Conservation (phyloP, 345 rosid species). For the Boechera divaricarpa region DNA sequence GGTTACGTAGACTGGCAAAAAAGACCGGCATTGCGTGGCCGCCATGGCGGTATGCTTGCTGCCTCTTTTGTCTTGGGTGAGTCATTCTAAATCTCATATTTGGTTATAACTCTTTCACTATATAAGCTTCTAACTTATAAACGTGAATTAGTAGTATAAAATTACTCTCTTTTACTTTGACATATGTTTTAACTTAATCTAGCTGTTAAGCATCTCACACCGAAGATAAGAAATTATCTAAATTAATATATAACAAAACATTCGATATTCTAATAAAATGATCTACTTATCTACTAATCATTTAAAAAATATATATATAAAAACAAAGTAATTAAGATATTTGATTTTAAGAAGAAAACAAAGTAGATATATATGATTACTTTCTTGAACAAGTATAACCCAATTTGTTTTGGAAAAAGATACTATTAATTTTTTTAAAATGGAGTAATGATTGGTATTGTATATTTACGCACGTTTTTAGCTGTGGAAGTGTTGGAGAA, state of each 20-base stretch:
- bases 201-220: too few relatives aligned
- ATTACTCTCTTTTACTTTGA: not conserved
- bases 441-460: not conserved
- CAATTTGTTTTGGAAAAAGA: too few relatives aligned
- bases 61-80: constrained; percentile 79
- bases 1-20: constrained; percentile 77
- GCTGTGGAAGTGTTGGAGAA: constrained; percentile 91
- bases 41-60: constrained; percentile 82
- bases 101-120: not conserved
- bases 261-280: not conserved
- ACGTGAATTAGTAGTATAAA: not conserved
- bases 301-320: not conserved
- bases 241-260: not conserved
- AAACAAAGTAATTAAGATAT: not conserved
- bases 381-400: too few relatives aligned
- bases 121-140: not conserved
- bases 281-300: not conserved
- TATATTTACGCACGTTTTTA: constrained; percentile 32
- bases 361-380: too few relatives aligned
- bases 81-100: constrained; percentile 35
- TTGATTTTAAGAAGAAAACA: too few relatives aligned
- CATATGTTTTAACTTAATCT: not conserved
- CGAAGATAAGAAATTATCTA: not conserved
- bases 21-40: constrained; percentile 62
- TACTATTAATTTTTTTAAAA: too few relatives aligned